Base-by-base conservation (phyloP, 495 filamentous ascomycete species). In the Thozetella sp. region DNA sequence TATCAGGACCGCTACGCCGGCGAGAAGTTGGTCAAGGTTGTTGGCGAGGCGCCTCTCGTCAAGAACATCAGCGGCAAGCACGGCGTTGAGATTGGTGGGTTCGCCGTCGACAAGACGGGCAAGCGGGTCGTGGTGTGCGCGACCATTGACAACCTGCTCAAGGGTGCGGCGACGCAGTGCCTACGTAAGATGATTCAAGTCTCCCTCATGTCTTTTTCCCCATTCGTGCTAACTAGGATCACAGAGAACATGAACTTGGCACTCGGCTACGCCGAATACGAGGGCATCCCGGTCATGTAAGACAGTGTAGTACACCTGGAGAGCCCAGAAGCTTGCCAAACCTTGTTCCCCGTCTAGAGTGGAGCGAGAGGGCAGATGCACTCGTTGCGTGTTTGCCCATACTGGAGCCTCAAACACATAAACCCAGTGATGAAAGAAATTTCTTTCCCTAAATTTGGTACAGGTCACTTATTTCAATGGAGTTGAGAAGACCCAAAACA, bases 131-230 rank as follows among this genome's bases (percentile, higher is more conserved):
- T 99, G 53, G 86, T 99, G 53, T 96, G 93, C 71, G 93, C 90
- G 22, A 97, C 94, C n/a, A 98, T 99, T 64, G 95, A 99, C 73
- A 98, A 99, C 76, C 78, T 98, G 60, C 81, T 97, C 56, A 99
- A 99, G 86, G 95, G 95, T 40, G 95, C 95, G 40, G 93, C 93
- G 6, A 99, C 95, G 52, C 95, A 98, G 77, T 97, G 93, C 77
- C 75, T 97, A 69, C 93, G 90, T 93, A 83, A 83, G 90, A 86
- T 63, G 46, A 51, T 51, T 53, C 24, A 13, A 23, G 11, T 17
- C 56, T 65, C 55, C 70, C 46, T 1, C 13, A 24, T 12, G 2
- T 27, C 48, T 43, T 25, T 11, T 43, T 54, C 51, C 26, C 37
- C 53, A 0, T n/a, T 10, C 22, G 55, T 57, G 53, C 69, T 69